Conservation (phyloP, 2,329 filamentous ascomycete species). For the Cytospora mali region DNA sequence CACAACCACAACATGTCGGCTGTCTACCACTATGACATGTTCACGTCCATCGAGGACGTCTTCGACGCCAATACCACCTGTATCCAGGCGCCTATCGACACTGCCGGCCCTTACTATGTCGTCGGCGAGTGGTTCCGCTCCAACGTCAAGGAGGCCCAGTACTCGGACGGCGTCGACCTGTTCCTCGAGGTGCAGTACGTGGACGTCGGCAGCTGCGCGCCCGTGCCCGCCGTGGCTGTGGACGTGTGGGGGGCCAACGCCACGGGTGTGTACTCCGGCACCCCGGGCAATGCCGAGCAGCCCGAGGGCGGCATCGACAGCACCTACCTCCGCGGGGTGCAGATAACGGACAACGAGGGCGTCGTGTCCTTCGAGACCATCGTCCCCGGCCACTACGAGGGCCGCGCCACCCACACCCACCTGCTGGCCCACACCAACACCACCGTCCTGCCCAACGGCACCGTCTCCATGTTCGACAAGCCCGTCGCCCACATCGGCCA, state of each 20-base stretch:
- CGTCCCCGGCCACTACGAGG: conserved; percentile 28
- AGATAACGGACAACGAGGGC: conserved; percentile 27
- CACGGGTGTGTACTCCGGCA: conserved; percentile 44
- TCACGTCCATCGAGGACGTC: conserved; percentile 39
- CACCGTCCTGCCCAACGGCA: conserved; percentile 36
- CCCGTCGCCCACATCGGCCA: conserved; percentile 39
- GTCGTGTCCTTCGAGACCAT: conserved; percentile 26
- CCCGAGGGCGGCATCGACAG: conserved; percentile 23
- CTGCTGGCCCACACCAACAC: conserved; percentile 36
- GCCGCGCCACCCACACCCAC: conserved; percentile 27
- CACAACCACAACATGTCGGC: conserved; percentile 40
- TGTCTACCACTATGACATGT: conserved; percentile 35
- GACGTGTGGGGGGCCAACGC: conserved; percentile 50
- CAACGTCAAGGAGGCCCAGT: conserved; percentile 47
- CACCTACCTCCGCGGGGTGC: conserved; percentile 27
- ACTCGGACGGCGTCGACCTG: conserved; percentile 44
- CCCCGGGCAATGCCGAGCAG: conserved; percentile 33
- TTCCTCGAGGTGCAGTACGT: conserved; percentile 40
- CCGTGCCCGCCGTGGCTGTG: conserved; percentile 44
- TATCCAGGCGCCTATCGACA: conserved; percentile 40
- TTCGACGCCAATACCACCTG: conserved; percentile 41
- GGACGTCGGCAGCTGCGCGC: conserved; percentile 46
- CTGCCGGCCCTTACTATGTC: conserved; percentile 42
- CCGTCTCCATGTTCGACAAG: conserved; percentile 33
- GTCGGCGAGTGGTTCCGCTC: conserved; percentile 49